Percentiles rank a stretch among this genome's conserved stretches.
Evolutionary conservation across 2,329 filamentous ascomycete genomes (phyloP).

Genomic region (Aspergillus puulaauensis): DNA sequence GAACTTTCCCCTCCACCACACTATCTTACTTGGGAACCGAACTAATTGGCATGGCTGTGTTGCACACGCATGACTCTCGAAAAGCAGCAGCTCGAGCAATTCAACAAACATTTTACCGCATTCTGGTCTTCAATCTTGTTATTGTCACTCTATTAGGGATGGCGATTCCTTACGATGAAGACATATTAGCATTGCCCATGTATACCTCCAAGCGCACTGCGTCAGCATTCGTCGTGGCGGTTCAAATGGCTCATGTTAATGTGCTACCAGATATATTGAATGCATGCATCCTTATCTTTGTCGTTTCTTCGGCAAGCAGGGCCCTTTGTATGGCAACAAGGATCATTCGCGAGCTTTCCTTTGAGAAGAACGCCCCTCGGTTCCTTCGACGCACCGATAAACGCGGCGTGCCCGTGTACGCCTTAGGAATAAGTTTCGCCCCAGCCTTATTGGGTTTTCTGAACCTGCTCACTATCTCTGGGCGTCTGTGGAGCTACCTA

Average conservation of each 20-base stretch:
- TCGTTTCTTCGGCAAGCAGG: constrained; percentile 73
- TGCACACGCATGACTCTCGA: constrained; percentile 73
- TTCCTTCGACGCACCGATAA: constrained; percentile 69
- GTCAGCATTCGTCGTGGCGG: constrained; percentile 73
- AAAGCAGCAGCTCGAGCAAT: constrained; percentile 73
- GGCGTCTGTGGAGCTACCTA: constrained; percentile 61
- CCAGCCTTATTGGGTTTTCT: constrained; percentile 68
- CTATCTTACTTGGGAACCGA: constrained; percentile 78
- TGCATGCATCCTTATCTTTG: constrained; percentile 70
- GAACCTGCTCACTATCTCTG: constrained; percentile 59
- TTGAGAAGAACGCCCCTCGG: constrained; percentile 68
- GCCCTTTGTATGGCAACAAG: constrained; percentile 73
- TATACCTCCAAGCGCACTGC: constrained; percentile 52
- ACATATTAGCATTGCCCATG: constrained; percentile 51
- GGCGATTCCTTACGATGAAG: constrained; percentile 69
- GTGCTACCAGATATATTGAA: constrained; percentile 68
- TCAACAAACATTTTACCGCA: constrained; percentile 76
- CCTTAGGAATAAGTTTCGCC: constrained; percentile 59
- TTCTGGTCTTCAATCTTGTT: constrained; percentile 75
- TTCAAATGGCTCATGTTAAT: constrained; percentile 62
- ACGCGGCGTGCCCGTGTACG: constrained; percentile 67
- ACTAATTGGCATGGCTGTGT: constrained; percentile 72
- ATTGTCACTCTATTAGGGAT: constrained; percentile 73
- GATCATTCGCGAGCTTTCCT: constrained; percentile 69
- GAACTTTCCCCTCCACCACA: constrained; percentile 69